phyloP scores from a whole-genome alignment of 257 asterid genomes.

The Eucommia ulmoides region DNA sequence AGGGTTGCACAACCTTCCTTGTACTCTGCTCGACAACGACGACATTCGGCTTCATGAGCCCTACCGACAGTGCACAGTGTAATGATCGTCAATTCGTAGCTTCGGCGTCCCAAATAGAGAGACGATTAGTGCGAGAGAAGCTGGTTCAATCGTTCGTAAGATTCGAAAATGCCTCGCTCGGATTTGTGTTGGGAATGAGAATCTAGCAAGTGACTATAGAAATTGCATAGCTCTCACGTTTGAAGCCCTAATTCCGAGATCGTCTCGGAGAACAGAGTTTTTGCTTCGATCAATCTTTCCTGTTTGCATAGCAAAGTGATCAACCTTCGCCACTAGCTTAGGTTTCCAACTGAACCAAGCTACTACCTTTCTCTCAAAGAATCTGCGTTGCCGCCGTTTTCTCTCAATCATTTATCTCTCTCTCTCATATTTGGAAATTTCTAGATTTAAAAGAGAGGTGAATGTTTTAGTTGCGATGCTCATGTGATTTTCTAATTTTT shows the following conservation, averaged over 20 bases:
- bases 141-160: constrained; percentile 25
- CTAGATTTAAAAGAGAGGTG: too few species aligned
- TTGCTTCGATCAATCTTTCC: constrained; percentile 40
- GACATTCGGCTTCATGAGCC: constrained; percentile 61
- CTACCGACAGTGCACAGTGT: constrained; percentile 54
- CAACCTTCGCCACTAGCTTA: constrained; percentile 65
- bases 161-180: constrained; percentile 29
- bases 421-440: too few species aligned
- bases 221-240: constrained; percentile 47
- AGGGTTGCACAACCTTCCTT: too few species aligned
- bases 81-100: constrained; percentile 43
- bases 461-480: too few species aligned
- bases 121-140: constrained; percentile 34
- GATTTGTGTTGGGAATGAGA: constrained; percentile 44
- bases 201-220: constrained; percentile 50
- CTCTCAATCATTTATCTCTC: too few species aligned
- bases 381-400: too few species aligned
- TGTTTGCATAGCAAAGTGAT: constrained; percentile 38
- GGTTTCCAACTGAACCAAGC: constrained; percentile 89
- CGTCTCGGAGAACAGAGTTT: constrained; percentile 31
- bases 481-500: too few species aligned
- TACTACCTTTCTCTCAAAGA: constrained; percentile 44
- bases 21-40: too few species aligned
- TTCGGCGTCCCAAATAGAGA: constrained; percentile 45
- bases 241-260: constrained; percentile 27